Evolutionary conservation across 192 early-diverging fungal genomes (phyloP).

Genomic region (Polychytrium aggregatum): DNA sequence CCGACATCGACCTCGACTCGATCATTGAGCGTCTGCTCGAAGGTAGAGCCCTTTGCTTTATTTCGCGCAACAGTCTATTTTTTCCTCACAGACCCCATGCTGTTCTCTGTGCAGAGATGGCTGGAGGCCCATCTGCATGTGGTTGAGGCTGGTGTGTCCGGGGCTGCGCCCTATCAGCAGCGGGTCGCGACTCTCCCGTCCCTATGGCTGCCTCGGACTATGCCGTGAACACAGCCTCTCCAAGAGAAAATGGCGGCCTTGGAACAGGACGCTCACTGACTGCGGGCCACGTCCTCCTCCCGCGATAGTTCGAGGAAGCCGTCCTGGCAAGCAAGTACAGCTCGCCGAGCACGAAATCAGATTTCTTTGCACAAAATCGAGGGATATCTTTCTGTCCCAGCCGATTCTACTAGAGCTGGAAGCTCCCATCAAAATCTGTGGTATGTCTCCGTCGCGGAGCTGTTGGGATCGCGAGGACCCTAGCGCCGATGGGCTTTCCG

Average conservation of each 20-base stretch:
- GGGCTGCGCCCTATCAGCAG: too few relatives aligned
- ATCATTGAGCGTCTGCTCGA: slow-evolving; percentile 85
- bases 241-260: too few relatives aligned
- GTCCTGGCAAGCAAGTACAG: slow-evolving; percentile 94
- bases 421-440: slow-evolving; percentile 93
- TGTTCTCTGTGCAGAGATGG: slow-evolving; percentile 2
- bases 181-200: too few relatives aligned
- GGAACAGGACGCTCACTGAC: too few relatives aligned
- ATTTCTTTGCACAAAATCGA: slow-evolving; percentile 82
- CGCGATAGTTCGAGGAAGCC: slow-evolving; percentile 75
- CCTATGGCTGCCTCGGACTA: too few relatives aligned
- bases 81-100: too few relatives aligned
- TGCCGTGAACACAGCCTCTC: too few relatives aligned
- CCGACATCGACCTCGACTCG: slow-evolving; percentile 72
- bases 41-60: too few relatives aligned
- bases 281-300: too few relatives aligned
- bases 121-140: neutral
- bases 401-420: slow-evolving; percentile 87
- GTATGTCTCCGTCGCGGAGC: slow-evolving; percentile 38
- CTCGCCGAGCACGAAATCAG: slow-evolving; percentile 91
- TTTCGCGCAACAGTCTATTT: too few relatives aligned
- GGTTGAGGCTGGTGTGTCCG: neutral
- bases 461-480: neutral
- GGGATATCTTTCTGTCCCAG: slow-evolving; percentile 91
- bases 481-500: neutral